Base-by-base conservation (phyloP, 2,329 filamentous ascomycete species). In the Sclerotinia borealis region DNA sequence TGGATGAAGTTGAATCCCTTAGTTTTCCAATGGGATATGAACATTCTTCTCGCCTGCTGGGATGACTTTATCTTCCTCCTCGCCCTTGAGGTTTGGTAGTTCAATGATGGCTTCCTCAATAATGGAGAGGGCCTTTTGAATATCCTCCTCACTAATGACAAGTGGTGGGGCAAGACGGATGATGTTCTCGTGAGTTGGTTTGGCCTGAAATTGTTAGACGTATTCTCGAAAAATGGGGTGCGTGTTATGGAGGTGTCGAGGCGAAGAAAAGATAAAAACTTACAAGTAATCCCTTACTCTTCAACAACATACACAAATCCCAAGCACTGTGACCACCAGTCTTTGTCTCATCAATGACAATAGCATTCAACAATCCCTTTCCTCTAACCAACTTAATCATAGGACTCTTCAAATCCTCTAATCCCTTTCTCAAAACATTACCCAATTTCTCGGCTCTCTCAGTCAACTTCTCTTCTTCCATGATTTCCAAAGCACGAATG, bases 151-250 rank as follows among this genome's bases (percentile, higher is more conserved):
- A 31, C 88, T 92, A 73, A 99, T 98, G 68, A 99, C 92, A 61
- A 99, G 81, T 25, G 95, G 95, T 52, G 95, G 95, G n/a, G 95
- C 95, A 66, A 99, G 89, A 64, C 95, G 90, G 75, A 99, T 99
- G 76, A 99, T 98, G 78, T 98, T 97, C 74, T 96, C 89, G 77
- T 99, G 95, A 8, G 95, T 99, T 36, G 95, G 95, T 84, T 99
- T 99, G 72, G 95, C 95, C 92, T 96, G 52, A 37, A 41, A 4
- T 29, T 6, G 51, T 34, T 55, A 54, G n/a, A 6, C 9, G 7
- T n/a, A 15, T 49, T 48, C 31, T n/a, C n/a, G n/a, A n/a, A 22
- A 19, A 3, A 37, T 3, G 17, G 39, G 19, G 5, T 4, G 1
- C 2, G 13, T 49, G 15, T 27, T 27, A 29, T 2, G 2, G 19